Evolutionary conservation across 352 stramenopile genomes (phyloP), one percentile per base, ranked within the genome.

Genomic region (Phytophthora tentaculata): DNA sequence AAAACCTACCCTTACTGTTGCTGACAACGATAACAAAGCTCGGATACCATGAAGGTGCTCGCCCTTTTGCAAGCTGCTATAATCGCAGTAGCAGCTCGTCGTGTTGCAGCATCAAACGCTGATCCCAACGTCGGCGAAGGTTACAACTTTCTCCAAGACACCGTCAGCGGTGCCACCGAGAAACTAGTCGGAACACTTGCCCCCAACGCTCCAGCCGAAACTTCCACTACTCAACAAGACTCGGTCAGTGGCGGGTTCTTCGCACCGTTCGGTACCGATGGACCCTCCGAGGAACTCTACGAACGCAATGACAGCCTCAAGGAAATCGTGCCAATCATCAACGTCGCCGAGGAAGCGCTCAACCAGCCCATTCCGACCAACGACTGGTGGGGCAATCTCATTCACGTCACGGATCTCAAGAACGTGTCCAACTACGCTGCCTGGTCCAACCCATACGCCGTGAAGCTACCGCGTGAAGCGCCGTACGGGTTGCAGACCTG

Each of bases 331-430:
- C 83, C 83, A 2, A 79, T 88, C 69, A 73, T 90, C 37, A 89
- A 91, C 65, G 72, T 89, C 50, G 81, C 76, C 19, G 2, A 72
- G 26, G 76, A 89, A 26, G 60, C 82, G 23, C 63, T 89, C n/a
- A 63, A 74, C 16, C 44, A 83, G 50, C 64, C 86, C 3, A 88
- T 94, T 59, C 86, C 86, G 55, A 94, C 84, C n/a, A 94, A 94
- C 73, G 79, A 91, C 56, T 94, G 86, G 86, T 94, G 86, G 86
- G 83, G 77, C 20, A 94, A 92, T 66, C 56, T 91, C 43, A 89
- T 94, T 50, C 75, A 86, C 69, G 76, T 77, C 16, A 83, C 69
- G 2, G 71, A 57, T 24, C 67, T 74, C 12, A 81, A 84, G 37
- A 77, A 77, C 35, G 60, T 79, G 1, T 64, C 77, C 50, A 78